These are phyloP conservation scores for Xylaria sp. DNA, from an alignment of 495 filamentous ascomycete species.

Conservation along the genomic window DNA sequence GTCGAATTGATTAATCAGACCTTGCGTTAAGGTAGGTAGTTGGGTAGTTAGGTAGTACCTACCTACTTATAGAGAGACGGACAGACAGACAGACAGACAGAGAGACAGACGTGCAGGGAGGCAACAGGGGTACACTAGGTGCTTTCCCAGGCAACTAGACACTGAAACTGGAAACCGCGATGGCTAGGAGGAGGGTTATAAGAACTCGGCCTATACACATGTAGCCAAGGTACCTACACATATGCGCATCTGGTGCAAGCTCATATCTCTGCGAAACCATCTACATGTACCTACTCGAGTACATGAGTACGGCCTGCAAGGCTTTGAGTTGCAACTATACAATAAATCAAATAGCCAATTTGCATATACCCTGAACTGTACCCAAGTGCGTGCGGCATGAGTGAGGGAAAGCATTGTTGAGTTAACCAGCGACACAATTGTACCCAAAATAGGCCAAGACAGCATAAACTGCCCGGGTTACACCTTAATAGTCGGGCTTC, in stretches of 20 bases:
- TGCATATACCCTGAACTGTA: not conserved
- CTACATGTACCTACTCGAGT: no score
- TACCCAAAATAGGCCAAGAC: not conserved
- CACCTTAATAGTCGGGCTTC: not conserved
- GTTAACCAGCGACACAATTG: not conserved
- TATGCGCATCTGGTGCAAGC: not conserved
- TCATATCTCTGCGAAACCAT: not conserved
- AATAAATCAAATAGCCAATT: not conserved
- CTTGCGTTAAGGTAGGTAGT: not conserved
- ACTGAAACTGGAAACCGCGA: conserved; percentile 9
- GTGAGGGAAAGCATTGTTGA: not conserved
- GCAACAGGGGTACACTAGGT: not conserved
- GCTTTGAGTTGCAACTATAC: not conserved
- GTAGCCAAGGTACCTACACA: not conserved
- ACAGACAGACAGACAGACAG: no score
- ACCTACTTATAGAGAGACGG: not conserved
- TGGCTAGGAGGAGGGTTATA: not conserved
- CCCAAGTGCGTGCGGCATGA: not conserved
- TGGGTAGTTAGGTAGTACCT: no score
- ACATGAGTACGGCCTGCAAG: no score
- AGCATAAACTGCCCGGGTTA: not conserved
- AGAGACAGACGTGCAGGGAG: not conserved
- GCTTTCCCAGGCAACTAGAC: conserved; percentile 14
- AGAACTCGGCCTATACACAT: not conserved
- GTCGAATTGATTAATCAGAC: not conserved